Percentiles rank a stretch among this genome's conserved stretches.
These are phyloP conservation scores for Aschersonia sp. DNA, from an alignment of 2,329 filamentous ascomycete genomes.

Conservation along the genomic window DNA sequence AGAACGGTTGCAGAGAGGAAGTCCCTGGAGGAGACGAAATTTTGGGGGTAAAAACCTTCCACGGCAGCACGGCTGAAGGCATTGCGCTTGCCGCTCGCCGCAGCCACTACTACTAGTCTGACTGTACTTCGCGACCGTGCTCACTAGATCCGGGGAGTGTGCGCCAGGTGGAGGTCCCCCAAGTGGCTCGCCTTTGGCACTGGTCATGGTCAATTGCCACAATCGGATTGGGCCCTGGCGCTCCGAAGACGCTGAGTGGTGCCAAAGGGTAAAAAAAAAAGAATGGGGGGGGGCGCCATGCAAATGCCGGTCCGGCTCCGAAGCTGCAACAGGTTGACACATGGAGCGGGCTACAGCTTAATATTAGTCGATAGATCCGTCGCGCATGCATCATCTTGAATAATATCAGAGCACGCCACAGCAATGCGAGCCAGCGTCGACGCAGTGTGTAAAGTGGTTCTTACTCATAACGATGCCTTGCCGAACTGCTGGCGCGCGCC, in stretches of 20 bases:
- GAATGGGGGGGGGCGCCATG: not conserved
- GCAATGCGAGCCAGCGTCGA: no score
- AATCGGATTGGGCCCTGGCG: constrained; percentile 17
- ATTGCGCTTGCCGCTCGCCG: not conserved
- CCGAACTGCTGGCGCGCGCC: no score
- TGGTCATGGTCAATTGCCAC: constrained; percentile 17
- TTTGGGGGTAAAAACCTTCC: not conserved
- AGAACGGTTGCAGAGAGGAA: not conserved
- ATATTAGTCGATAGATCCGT: not conserved
- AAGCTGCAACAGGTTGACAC: not conserved
- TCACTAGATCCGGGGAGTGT: not conserved
- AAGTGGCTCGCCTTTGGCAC: constrained; percentile 7
- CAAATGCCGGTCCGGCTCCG: not conserved
- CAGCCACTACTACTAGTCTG: not conserved
- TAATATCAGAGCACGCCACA: not conserved
- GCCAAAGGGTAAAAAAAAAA: not conserved
- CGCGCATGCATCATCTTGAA: not conserved
- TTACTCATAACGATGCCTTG: no score
- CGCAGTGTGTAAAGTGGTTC: no score
- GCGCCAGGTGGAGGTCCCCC: no score
- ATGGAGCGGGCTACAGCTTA: not conserved
- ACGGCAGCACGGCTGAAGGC: constrained; percentile 1
- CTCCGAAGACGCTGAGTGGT: not conserved
- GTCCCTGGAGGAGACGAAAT: no score
- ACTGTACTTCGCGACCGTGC: not conserved